Conservation (phyloP, 345 rosid species). For the Erysimum cheiranthoides region DNA sequence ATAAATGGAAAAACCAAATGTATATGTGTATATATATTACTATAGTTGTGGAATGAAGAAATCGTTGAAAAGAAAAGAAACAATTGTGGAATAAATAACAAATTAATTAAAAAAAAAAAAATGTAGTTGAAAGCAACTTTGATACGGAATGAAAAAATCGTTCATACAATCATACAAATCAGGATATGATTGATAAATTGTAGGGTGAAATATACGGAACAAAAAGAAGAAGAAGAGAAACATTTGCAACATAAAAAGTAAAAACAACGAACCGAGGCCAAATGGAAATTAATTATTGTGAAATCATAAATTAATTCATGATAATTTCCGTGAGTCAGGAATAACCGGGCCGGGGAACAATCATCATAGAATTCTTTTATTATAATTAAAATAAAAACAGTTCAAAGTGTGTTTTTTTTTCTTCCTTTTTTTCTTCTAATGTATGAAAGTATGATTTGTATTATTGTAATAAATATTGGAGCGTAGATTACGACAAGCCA, state of each 20-base stretch:
- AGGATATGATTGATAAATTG: neutral
- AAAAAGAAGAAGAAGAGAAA: neutral
- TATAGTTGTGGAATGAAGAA: neutral
- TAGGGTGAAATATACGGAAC: neutral
- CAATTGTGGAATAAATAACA: constrained; percentile 4
- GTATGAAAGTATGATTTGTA: neutral
- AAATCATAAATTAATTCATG: constrained; percentile 7
- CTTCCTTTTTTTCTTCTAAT: too few species aligned
- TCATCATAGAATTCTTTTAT: too few species aligned
- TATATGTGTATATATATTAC: neutral
- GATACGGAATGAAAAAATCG: neutral
- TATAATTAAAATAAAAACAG: too few species aligned
- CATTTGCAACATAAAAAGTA: neutral
- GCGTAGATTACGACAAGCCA: constrained; percentile 47
- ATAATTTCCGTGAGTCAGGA: neutral
- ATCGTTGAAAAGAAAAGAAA: neutral
- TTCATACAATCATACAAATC: too few species aligned
- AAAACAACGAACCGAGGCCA: neutral
- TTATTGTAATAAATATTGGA: neutral
- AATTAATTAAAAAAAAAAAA: neutral
- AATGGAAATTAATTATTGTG: neutral
- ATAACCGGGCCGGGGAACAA: neutral
- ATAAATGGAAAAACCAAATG: neutral
- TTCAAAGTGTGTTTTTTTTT: too few species aligned
- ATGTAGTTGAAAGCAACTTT: neutral